Conservation (phyloP, 371 early-diverging fungal species). For the Saksenaea vasiformis region DNA sequence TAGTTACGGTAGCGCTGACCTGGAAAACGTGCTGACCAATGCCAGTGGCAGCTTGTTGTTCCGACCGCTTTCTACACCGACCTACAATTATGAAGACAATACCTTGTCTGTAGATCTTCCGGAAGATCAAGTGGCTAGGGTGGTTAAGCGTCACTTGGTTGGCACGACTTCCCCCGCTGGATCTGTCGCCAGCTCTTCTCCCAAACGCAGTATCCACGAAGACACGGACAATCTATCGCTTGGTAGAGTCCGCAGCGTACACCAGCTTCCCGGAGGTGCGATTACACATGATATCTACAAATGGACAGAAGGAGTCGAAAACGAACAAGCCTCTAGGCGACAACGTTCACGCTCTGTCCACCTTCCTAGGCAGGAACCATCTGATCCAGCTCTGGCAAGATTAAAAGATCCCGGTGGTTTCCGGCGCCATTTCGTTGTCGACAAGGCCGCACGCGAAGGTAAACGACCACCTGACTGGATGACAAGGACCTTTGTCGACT, state of each 20-base stretch:
- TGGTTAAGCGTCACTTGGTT: conserved; percentile 46
- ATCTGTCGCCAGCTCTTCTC: conserved; percentile 8
- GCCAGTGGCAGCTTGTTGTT: conserved; percentile 8
- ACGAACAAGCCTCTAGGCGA: conserved; percentile 29
- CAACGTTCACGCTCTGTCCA: conserved; percentile 44
- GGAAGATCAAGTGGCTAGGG: conserved; percentile 45
- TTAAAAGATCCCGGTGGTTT: conserved; percentile 85
- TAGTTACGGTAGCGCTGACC: conserved; percentile 25
- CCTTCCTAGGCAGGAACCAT: conserved; percentile 23
- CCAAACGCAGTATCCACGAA: conserved; percentile 12
- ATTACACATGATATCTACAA: conserved; percentile 63
- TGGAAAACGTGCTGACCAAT: conserved; percentile 5
- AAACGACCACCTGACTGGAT: conserved; percentile 66
- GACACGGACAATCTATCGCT: conserved; percentile 27
- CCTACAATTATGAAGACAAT: conserved; percentile 16
- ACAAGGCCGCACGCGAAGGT: conserved; percentile 69
- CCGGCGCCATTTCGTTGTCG: conserved; percentile 81
- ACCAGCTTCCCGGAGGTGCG: conserved; percentile 52
- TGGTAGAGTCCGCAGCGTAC: conserved; percentile 20
- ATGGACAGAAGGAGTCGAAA: conserved; percentile 48
- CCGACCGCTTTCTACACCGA: conserved; percentile 15
- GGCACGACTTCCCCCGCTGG: conserved; percentile 30
- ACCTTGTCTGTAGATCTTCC: conserved; percentile 33
- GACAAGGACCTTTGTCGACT: conserved; percentile 90
- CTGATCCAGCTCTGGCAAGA: conserved; percentile 39